Percentiles rank a stretch among this genome's conserved stretches.
Evolutionary conservation across 2,329 filamentous ascomycete species (phyloP).

Genomic region (Microsporum canis): DNA sequence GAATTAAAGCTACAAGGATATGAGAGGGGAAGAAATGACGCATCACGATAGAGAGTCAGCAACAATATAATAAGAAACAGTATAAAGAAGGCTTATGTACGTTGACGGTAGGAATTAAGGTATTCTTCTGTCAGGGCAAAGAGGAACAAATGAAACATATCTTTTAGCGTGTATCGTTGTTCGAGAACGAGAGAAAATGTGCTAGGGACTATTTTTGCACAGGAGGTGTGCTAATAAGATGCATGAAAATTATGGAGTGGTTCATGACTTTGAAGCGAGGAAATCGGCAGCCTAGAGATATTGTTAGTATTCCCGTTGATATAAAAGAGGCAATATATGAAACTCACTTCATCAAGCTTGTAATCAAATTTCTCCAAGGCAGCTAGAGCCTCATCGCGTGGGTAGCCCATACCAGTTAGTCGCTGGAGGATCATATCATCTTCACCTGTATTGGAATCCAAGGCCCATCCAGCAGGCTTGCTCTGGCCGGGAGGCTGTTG

Average conservation of each 20-base stretch:
- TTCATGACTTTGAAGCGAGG: slow-evolving; percentile 32
- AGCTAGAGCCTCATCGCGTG: slow-evolving; percentile 57
- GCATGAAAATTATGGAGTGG: not conserved
- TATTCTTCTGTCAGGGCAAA: not conserved
- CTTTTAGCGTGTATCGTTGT: not conserved
- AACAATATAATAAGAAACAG: not conserved
- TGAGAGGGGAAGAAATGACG: not conserved
- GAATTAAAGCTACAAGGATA: slow-evolving; percentile 2
- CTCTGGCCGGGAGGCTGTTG: slow-evolving; percentile 18
- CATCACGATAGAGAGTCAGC: not conserved
- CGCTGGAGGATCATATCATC: slow-evolving; percentile 89
- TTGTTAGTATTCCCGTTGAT: not conserved
- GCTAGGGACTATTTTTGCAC: not conserved
- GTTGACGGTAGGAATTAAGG: not conserved
- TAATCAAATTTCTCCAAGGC: slow-evolving; percentile 94
- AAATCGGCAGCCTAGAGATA: slow-evolving; percentile 28
- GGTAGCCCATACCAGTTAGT: slow-evolving; percentile 80
- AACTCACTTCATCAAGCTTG: slow-evolving; percentile 78
- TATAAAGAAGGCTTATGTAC: not conserved
- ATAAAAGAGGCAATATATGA: slow-evolving; percentile 7
- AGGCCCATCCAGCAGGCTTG: slow-evolving; percentile 49
- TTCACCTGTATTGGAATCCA: slow-evolving; percentile 64
- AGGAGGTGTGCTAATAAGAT: not conserved
- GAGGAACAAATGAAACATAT: not conserved
- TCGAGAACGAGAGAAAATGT: not conserved